Evolutionary conservation across 441 rosid genomes (phyloP).

Genomic region (Gossypium schwendimanii): DNA sequence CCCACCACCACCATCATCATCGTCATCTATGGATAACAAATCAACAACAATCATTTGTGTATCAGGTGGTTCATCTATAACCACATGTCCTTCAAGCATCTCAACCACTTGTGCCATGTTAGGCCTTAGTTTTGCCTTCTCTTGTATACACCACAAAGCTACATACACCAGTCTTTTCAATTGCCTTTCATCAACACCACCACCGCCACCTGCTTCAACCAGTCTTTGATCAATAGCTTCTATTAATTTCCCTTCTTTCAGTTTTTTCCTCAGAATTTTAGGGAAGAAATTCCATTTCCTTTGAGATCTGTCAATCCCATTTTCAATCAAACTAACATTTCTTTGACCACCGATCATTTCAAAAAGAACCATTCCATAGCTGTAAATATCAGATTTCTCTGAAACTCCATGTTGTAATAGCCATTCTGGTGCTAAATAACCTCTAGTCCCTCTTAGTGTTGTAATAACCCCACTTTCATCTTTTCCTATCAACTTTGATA

Average conservation of each 20-base stretch:
- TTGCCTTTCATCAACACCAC: constrained; percentile 46
- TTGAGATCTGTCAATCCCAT: constrained; percentile 22
- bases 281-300: constrained; percentile 65
- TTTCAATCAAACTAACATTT: constrained; percentile 37
- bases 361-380: constrained; percentile 71
- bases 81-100: constrained; percentile 69
- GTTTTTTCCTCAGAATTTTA: constrained; percentile 50
- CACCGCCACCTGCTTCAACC: constrained; percentile 30
- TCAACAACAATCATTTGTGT: constrained; percentile 57
- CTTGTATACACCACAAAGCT: constrained; percentile 88
- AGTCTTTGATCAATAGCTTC: constrained; percentile 63
- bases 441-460: constrained; percentile 66
- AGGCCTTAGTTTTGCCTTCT: constrained; percentile 54
- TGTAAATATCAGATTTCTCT: constrained; percentile 70
- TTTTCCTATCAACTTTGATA: constrained; percentile 57
- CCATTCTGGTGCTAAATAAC: constrained; percentile 88
- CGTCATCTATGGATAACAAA: constrained; percentile 46
- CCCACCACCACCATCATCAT: not conserved
- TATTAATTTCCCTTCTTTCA: constrained; percentile 53
- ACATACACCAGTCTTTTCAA: constrained; percentile 44
- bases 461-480: constrained; percentile 67
- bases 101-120: constrained; percentile 60
- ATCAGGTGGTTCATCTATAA: constrained; percentile 66
- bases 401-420: constrained; percentile 60
- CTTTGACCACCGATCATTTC: constrained; percentile 76